Evolutionary conservation across 495 filamentous ascomycete genomes (phyloP).

Genomic region (Talaromyces ruber): DNA sequence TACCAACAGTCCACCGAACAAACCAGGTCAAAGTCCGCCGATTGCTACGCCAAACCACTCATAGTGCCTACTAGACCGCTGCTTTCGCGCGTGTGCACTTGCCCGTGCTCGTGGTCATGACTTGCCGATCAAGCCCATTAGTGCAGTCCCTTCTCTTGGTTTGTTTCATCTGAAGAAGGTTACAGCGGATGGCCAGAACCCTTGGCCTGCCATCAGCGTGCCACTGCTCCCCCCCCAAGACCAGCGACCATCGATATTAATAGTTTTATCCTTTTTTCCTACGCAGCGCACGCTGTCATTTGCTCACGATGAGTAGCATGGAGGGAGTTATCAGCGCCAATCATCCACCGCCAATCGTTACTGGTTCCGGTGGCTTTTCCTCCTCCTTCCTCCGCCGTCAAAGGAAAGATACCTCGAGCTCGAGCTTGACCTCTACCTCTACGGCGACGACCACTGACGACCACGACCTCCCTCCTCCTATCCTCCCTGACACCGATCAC

Average conservation of each 20-base stretch:
- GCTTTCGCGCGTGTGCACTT: background rate
- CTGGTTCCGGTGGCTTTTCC: slow-evolving; percentile 8
- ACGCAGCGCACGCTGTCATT: background rate
- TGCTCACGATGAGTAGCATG: slow-evolving; percentile 3
- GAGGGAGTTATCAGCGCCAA: slow-evolving; percentile 1
- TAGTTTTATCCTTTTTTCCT: background rate
- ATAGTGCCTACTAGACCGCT: background rate
- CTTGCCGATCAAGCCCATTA: background rate
- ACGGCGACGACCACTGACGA: background rate
- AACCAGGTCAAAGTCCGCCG: too few relatives aligned
- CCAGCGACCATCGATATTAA: background rate
- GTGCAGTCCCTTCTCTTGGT: background rate
- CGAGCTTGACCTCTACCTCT: background rate
- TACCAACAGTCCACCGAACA: too few relatives aligned
- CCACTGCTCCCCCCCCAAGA: background rate
- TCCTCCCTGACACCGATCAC: slow-evolving; percentile 6
- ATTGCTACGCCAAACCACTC: background rate
- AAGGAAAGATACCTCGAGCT: slow-evolving; percentile 7
- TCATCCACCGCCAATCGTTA: slow-evolving; percentile 4
- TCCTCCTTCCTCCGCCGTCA: slow-evolving; percentile 8
- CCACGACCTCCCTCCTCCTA: slow-evolving; percentile 10
- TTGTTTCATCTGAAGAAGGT: slow-evolving; percentile 40
- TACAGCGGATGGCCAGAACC: slow-evolving; percentile 71
- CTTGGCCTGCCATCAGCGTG: slow-evolving; percentile 60
- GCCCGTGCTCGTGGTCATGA: slow-evolving; percentile 1